Evolutionary conservation across 441 rosid species (phyloP), one percentile per base, ranked within the genome.

Genomic region (Eutrema salsugineum): DNA sequence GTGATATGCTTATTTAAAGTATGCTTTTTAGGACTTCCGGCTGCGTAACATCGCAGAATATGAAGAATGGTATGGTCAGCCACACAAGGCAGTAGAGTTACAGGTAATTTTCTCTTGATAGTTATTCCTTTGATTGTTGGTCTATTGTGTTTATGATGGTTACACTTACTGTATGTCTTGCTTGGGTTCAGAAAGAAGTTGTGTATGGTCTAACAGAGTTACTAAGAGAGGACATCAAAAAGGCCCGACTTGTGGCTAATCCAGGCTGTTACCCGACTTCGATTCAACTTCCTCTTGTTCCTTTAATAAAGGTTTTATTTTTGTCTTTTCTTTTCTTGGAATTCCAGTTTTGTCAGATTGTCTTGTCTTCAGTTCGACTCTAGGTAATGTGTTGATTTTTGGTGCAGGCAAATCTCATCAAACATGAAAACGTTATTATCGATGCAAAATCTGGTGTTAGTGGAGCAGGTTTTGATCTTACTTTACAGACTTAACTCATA

Each of bases 181-280:
- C 40, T 54, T 54, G 71, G 63, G 43, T 81, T 56, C 81, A 95
- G 99, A 82, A 87, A 80, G 94, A 89, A 74, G 99, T 90, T 75
- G 84, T 93, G 11, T 95, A 93, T 82, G 99, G 99, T 57, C 82
- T 95, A 87, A 95, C 99, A 14, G 98, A 93, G 88, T 70, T 93
- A 69, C 79, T 48, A 40, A 83, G 99, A 73, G 89, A 89, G 19
- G 88, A 87, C 75, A 81, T 95, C 12, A 82, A 64, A 82, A 65
- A 60, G 51, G 97, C 97, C 6, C 85, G 81, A 17, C 79, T 95
- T 39, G 98, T 95, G 39, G 99, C 97, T 82, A 95, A 95, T 72
- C 99, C 98, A 60, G 99, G 99, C 66, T 93, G 98, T 75, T 95
- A 95, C 79, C 99, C 99, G 7, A 95, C 98, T 42, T 84, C 98